Base-by-base conservation (phyloP, 139 green algal genomes). In the Coccomyxa sp. region DNA sequence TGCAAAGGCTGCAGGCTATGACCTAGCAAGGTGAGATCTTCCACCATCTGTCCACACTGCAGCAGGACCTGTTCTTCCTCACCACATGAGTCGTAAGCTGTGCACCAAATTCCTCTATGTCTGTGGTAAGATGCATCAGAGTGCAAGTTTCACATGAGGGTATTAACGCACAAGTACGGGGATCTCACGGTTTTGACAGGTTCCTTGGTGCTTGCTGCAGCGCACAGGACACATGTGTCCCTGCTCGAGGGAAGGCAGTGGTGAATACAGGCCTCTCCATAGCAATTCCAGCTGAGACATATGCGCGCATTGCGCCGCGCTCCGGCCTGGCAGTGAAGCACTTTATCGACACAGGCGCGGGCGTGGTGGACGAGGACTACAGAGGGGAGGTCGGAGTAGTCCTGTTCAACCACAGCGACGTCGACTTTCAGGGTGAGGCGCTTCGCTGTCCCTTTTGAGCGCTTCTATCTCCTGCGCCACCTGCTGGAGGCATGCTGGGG, bases 301-400 rank as follows among this genome's bases (percentile, higher is more conserved):
- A 99, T 75, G 96, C 93, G 2, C 90, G 96, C 54, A 91, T 99
- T 2, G 96, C 96, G 0, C 95, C 96, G 5, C 85, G 96, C 14
- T 99, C 96, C 0, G 96, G 96, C 39, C 89, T 99, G 31, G 96
- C 96, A 0, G 87, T 87, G 31, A 99, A 99, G 88, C 83, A 98
- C 79, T 97, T 93, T 79, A 99, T 99, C 50, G 95, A 98, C 85
- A 94, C 91, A 6, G 96, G 95, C 8, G 96, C 95, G 9, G 96
- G 96, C 31, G 96, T 99, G 27, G 89, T 99, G 16, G 96, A 99
- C 72, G 92, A 95, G 85, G 96, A 99, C 87, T 99, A 99, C 87
- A 84, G 96, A 0, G 96, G 96, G 9, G 81, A 91, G 22, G 89
- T 99, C 27, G 90, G 92, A 35, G 96, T 99, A 29, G 91, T 99